These are phyloP conservation scores for Aspergillus pseudoviridinutans DNA, from an alignment of 2,329 filamentous ascomycete species.

Conservation along the genomic window DNA sequence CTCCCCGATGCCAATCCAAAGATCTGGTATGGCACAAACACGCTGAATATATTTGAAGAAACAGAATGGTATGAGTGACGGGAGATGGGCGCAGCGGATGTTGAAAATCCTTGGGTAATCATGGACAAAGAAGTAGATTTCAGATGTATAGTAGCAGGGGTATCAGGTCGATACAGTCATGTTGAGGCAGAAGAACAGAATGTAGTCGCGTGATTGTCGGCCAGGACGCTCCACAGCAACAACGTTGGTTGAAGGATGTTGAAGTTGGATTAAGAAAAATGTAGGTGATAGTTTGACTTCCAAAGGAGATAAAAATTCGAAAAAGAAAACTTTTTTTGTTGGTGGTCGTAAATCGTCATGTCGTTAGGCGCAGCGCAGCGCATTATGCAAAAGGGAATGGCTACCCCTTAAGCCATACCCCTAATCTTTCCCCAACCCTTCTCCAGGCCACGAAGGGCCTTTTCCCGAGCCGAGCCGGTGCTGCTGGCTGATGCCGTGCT, in stretches of 20 bases:
- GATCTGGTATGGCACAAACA: neutral
- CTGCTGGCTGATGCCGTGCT: conserved; percentile 36
- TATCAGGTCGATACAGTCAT: neutral
- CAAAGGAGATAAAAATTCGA: neutral
- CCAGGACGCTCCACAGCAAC: neutral
- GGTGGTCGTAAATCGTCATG: conserved; percentile 9
- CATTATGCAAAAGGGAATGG: neutral
- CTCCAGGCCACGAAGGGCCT: conserved; percentile 34
- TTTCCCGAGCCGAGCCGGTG: conserved; percentile 32
- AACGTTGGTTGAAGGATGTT: neutral
- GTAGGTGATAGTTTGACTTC: neutral
- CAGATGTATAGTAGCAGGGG: neutral
- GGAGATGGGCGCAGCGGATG: neutral
- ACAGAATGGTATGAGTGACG: neutral
- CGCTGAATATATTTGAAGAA: neutral
- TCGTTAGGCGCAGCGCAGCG: conserved; percentile 13
- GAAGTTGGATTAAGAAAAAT: neutral
- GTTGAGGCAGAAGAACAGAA: neutral
- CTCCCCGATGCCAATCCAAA: neutral
- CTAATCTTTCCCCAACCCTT: conserved; percentile 40
- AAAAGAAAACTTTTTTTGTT: neutral
- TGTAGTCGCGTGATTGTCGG: neutral
- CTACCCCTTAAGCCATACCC: conserved; percentile 28
- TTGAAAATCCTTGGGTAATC: neutral
- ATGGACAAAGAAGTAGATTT: neutral